phyloP scores from a whole-genome alignment of 176 grass and related monocot genomes.

The Alopecurus myosuroides region DNA sequence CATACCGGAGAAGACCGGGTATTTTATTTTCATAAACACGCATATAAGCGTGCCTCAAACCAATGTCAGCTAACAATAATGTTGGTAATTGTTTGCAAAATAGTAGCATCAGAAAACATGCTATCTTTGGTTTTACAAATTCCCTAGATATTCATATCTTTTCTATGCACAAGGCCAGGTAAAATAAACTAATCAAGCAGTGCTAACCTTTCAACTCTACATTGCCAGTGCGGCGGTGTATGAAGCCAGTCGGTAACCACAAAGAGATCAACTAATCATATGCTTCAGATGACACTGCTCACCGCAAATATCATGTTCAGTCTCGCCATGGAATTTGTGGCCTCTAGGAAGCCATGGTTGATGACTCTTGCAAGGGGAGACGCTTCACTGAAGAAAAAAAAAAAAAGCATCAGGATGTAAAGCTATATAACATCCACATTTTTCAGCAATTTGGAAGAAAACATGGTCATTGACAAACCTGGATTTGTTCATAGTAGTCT shows the following conservation, averaged over 20 bases:
- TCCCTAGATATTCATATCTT: background rate
- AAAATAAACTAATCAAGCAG: background rate
- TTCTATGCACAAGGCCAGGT: background rate
- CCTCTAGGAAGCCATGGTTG: conserved; percentile 19
- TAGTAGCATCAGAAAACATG: too few relatives aligned
- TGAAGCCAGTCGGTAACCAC: background rate
- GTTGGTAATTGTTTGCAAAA: too few relatives aligned
- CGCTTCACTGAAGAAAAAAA: conserved; percentile 9
- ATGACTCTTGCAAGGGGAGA: conserved; percentile 34
- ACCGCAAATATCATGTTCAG: background rate
- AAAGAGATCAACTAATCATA: background rate
- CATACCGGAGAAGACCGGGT: too few relatives aligned
- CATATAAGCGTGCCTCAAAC: too few relatives aligned
- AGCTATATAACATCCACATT: background rate
- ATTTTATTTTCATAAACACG: too few relatives aligned
- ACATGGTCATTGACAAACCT: background rate
- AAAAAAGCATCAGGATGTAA: background rate
- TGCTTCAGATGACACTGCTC: background rate
- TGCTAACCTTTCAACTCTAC: background rate
- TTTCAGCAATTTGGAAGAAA: background rate
- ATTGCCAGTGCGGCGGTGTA: background rate
- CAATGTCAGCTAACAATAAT: too few relatives aligned
- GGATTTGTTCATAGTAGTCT: conserved; percentile 27
- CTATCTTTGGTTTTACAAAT: too few relatives aligned
- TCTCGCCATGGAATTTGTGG: background rate